Evolutionary conservation across 1,284 basidiomycete genomes (phyloP), one percentile per base, ranked within the genome.

Genomic region (Apiotrichum porosum): DNA sequence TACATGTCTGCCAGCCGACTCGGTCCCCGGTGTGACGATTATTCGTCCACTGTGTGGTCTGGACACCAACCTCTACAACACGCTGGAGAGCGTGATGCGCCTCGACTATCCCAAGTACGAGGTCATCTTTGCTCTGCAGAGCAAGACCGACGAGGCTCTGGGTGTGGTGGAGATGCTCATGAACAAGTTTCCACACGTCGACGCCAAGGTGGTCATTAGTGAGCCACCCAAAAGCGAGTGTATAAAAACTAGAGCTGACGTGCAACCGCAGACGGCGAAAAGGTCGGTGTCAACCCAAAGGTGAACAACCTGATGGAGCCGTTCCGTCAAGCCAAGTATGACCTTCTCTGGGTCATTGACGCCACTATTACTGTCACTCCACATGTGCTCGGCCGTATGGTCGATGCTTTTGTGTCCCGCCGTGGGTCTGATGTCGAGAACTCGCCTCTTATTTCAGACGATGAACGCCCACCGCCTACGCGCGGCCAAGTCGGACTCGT

Each of bases 341-440:
- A 98, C 66, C 87, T 97, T 41, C 75, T 98, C 39, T 99, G 94
- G 94, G 86, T 98, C 12, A 79, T 98, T 42, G 95, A 99, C 72
- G 94, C 92, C 18, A 95, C 95, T 58, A 82, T 97, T 39, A 82
- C 83, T 56, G 83, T 86, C 15, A 80, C 82, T 26, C 79, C 85
- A 0, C 84, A 84, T n/a, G 86, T 90, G 2, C 81, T 97, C 19
- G 84, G 85, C 1, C 83, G 88, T 39, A 85, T 91, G 9, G 88
- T 98, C 9, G 86, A 88, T 56, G 80, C 83, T 8, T 81, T 66
- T 66, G 35, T 58, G 57, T 24, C 56, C 10, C 32, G 24, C 5
- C 36, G 21, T 9, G 19, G 36, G 12, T 39, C 47, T 15, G 68
- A 71, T 40, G 56, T 60, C 6, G 68, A 68, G 47, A 62, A 61